These are phyloP conservation scores for Myriosclerotinia curreyana DNA, from an alignment of 2,329 filamentous ascomycete genomes.

Conservation along the genomic window DNA sequence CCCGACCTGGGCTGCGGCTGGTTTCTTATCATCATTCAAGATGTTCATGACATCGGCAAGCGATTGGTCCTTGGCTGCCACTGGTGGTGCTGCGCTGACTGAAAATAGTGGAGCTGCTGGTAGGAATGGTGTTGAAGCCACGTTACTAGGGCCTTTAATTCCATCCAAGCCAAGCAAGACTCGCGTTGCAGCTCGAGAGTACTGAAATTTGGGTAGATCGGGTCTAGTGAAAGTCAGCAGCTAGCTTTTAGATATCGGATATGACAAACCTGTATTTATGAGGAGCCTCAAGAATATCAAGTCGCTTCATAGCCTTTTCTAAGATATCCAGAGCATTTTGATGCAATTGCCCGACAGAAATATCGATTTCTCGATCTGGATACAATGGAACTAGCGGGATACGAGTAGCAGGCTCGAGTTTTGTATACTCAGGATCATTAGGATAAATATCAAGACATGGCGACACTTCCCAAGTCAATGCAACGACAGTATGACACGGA, in stretches of 20 bases:
- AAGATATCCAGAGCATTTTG: not conserved
- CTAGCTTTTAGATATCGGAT: not conserved
- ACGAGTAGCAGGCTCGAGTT: not conserved
- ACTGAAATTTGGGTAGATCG: not conserved
- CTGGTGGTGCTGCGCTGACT: not conserved
- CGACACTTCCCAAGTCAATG: not conserved
- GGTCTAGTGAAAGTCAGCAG: not conserved
- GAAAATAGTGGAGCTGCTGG: not conserved
- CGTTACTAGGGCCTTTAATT: not conserved
- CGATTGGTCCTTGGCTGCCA: not conserved
- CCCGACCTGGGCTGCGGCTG: not conserved
- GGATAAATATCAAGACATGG: constrained; percentile 2
- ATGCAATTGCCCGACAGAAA: not conserved
- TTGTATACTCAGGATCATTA: not conserved
- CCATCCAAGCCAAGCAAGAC: not conserved
- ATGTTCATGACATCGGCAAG: not conserved
- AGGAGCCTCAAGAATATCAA: not conserved
- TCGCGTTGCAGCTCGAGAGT: not conserved
- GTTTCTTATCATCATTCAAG: not conserved
- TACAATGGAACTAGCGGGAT: not conserved
- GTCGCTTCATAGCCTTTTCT: not conserved
- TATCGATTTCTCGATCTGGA: not conserved
- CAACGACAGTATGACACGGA: not conserved
- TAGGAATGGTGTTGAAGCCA: not conserved
- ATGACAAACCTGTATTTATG: not conserved